These are phyloP conservation scores for Rhododendron molle DNA, from an alignment of 148 eudicot genomes.

Conservation along the genomic window DNA sequence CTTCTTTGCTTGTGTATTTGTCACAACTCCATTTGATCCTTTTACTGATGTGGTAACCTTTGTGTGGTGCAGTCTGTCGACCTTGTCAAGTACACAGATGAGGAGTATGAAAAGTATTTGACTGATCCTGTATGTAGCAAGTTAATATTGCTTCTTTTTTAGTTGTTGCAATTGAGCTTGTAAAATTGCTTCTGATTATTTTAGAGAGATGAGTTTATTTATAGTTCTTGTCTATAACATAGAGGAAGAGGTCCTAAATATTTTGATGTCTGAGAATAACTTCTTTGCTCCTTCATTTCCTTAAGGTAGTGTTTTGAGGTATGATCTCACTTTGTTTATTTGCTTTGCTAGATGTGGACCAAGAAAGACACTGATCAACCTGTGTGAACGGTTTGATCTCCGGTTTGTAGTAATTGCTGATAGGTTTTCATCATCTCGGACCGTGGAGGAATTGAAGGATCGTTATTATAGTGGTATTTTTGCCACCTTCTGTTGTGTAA, in stretches of 20 bases:
- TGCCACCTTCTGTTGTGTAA: constrained; percentile 10
- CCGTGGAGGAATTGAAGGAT: constrained; percentile 84
- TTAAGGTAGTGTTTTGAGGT: background rate
- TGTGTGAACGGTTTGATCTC: constrained; percentile 81
- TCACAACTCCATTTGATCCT: background rate
- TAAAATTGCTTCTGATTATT: background rate
- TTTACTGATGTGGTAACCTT: constrained; percentile 1
- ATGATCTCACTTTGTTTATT: background rate
- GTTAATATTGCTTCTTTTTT: constrained; percentile 4
- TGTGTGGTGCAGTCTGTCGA: constrained; percentile 64
- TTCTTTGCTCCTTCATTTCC: background rate
- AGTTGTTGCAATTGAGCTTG: background rate
- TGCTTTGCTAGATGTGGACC: constrained; percentile 62
- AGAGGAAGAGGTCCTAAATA: background rate
- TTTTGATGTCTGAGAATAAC: background rate
- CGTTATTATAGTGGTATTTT: constrained; percentile 81
- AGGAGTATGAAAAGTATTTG: constrained; percentile 85
- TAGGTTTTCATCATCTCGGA: constrained; percentile 67
- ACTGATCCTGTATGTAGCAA: constrained; percentile 70
- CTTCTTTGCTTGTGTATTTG: background rate
- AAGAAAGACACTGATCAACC: constrained; percentile 84
- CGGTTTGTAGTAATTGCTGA: constrained; percentile 81
- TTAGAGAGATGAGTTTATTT: background rate
- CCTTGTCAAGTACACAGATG: constrained; percentile 78
- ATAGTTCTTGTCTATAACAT: background rate